Evolutionary conservation across 768 basidiomycete genomes (phyloP), one percentile per base, ranked within the genome.

Genomic region (Clitopilus hobsonii): DNA sequence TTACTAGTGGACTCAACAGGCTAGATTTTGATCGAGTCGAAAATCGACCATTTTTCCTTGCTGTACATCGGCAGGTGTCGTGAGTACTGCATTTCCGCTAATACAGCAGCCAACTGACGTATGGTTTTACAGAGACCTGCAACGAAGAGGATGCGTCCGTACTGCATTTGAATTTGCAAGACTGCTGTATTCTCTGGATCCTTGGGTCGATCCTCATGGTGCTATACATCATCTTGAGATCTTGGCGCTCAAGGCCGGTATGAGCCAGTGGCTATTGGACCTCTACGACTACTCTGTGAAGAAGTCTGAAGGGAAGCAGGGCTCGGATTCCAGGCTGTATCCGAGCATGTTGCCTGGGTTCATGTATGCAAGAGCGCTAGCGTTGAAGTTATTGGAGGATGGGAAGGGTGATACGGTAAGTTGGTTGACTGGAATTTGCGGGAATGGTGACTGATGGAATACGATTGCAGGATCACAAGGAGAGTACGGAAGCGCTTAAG

Each of bases 131-230:
- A 94, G 91, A 7, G 89, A 95, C 59, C 76, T 97, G 4, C 87
- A 90, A 55, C 83, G 92, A n/a, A 76, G 96, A 36, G 97, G 96
- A 0, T 92, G 92, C 61, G 82, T 87, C 52, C 82, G 93, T 16
- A 94, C 96, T 0, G 84, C 93, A 0, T 96, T 97, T 68, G 94
- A 97, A 65, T 94, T 94, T 62, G 85, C 91, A 0, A 82, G 89
- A n/a, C 78, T 98, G 1, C 73, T 98, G 51, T 86, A 89, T 56
- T 83, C 86, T 7, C 77, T 98, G 0, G 94, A 97, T 64, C 92
- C 95, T 0, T 81, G 81, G 72, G 76, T 75, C n/a, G 94, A 96
- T 62, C 95, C 95, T 0, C 94, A 97, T 62, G 94, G 93, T 1
- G 81, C 87, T 1, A 71, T 88, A 1, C 73, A 94, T 11, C 88